These are phyloP conservation scores for Pholiota adiposa DNA, from an alignment of 1,284 basidiomycete genomes.

Conservation along the genomic window DNA sequence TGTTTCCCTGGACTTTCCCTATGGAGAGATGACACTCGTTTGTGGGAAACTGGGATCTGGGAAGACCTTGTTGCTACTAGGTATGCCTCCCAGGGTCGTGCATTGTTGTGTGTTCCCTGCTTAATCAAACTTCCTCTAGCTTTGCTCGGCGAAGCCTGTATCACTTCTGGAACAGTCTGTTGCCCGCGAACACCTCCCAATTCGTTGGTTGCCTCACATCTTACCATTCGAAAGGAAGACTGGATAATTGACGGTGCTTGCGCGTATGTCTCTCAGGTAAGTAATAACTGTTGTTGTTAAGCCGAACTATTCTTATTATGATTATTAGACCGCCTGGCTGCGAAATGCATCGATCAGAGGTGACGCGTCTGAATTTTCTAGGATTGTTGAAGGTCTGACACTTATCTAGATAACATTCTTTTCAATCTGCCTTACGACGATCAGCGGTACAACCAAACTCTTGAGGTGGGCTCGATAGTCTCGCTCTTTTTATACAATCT, in stretches of 20 bases:
- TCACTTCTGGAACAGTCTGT: conserved; percentile 79
- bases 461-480: conserved; percentile 50
- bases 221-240: conserved; percentile 51
- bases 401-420: conserved; percentile 83
- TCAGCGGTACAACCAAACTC: conserved; percentile 76
- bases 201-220: conserved; percentile 61
- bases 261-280: conserved; percentile 90
- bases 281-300: conserved; percentile 29
- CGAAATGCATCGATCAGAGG: conserved; percentile 92
- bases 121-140: conserved; percentile 50
- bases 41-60: conserved; percentile 85
- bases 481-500: background rate
- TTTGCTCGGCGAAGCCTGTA: conserved; percentile 89
- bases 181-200: conserved; percentile 89
- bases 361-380: conserved; percentile 32
- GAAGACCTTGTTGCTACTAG: conserved; percentile 84
- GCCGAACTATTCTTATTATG: background rate
- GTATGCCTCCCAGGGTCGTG: conserved; percentile 36
- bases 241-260: conserved; percentile 82
- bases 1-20: conserved; percentile 78
- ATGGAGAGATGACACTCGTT: conserved; percentile 77
- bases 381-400: too few species aligned
- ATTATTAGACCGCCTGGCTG: conserved; percentile 70
- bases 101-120: background rate
- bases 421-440: conserved; percentile 86